Percentiles rank a stretch among this genome's conserved stretches.
Conservation (phyloP, 2,329 filamentous ascomycete species). For the Aspergillus eucalypticola region DNA sequence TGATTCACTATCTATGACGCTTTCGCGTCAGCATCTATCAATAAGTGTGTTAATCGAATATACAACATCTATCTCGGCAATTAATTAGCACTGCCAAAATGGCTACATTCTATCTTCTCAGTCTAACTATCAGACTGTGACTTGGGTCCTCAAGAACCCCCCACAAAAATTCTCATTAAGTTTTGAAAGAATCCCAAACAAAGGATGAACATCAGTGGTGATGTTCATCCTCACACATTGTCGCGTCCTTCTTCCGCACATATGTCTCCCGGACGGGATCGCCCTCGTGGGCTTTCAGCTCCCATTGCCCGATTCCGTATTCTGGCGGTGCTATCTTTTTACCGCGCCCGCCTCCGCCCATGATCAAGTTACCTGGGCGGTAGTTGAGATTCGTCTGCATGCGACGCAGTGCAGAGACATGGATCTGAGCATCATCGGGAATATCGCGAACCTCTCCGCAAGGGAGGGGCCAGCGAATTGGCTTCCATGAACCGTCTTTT, state of each 20-base stretch:
- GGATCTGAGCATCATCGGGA: constrained; percentile 67
- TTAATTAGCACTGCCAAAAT: too few species aligned
- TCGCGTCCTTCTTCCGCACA: constrained; percentile 47
- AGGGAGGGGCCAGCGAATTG: constrained; percentile 77
- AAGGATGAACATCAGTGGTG: constrained; percentile 4
- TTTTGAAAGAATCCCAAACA: too few species aligned
- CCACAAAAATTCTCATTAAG: too few species aligned
- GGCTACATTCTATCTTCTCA: too few species aligned
- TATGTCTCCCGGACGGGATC: constrained; percentile 71
- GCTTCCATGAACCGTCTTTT: constrained; percentile 71
- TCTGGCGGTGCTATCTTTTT: constrained; percentile 60
- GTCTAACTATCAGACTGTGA: too few species aligned
- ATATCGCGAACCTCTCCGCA: constrained; percentile 77
- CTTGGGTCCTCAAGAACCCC: too few species aligned
- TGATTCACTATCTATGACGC: too few species aligned
- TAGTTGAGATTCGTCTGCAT: constrained; percentile 66
- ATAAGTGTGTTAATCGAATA: too few species aligned
- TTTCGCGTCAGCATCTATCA: too few species aligned
- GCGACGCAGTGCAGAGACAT: constrained; percentile 71
- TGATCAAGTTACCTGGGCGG: constrained; percentile 75
- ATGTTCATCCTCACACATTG: constrained; percentile 31
- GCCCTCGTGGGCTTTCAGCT: constrained; percentile 62
- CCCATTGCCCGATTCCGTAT: constrained; percentile 72
- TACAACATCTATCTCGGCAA: too few species aligned
- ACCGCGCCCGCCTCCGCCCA: constrained; percentile 76